Conservation (phyloP, 495 filamentous ascomycete genomes). For the Trichoderma virens region DNA sequence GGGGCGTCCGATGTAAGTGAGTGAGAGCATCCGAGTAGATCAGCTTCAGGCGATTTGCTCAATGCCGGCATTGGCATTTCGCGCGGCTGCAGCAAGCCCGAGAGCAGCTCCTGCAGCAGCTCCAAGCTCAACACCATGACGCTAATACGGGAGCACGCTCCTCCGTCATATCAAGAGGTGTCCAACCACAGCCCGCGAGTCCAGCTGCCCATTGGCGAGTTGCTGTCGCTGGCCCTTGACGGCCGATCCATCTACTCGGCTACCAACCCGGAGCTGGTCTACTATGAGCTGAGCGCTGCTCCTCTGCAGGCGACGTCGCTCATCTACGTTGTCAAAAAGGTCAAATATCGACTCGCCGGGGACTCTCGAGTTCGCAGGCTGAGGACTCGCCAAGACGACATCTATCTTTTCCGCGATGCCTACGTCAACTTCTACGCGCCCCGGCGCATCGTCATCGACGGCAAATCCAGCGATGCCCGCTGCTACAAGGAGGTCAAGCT, state of each 20-base stretch:
- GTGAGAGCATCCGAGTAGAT: not conserved
- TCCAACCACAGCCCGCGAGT: not conserved
- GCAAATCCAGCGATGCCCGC: not conserved
- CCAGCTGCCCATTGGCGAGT: slow-evolving; percentile 1
- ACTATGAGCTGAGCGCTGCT: slow-evolving; percentile 1
- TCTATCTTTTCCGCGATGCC: slow-evolving; percentile 1
- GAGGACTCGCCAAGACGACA: not conserved
- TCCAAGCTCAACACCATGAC: not conserved
- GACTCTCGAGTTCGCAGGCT: not conserved
- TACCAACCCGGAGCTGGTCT: not conserved
- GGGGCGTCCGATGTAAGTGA: not conserved
- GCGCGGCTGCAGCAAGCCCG: too few relatives aligned
- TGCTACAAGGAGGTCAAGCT: not conserved
- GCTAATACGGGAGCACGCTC: not conserved
- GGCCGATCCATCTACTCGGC: not conserved
- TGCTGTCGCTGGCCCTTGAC: not conserved
- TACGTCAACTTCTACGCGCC: slow-evolving; percentile 3
- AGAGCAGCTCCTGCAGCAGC: too few relatives aligned
- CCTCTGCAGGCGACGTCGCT: not conserved
- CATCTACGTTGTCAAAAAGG: slow-evolving; percentile 1
- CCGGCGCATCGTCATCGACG: slow-evolving; percentile 1
- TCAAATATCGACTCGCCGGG: not conserved
- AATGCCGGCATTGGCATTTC: too few relatives aligned
- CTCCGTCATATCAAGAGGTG: not conserved
- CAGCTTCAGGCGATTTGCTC: too few relatives aligned